Percentiles rank a stretch among this genome's conserved stretches.
Evolutionary conservation across 345 rosid species (phyloP).

Genomic region (Aquilaria yunnanensis): DNA sequence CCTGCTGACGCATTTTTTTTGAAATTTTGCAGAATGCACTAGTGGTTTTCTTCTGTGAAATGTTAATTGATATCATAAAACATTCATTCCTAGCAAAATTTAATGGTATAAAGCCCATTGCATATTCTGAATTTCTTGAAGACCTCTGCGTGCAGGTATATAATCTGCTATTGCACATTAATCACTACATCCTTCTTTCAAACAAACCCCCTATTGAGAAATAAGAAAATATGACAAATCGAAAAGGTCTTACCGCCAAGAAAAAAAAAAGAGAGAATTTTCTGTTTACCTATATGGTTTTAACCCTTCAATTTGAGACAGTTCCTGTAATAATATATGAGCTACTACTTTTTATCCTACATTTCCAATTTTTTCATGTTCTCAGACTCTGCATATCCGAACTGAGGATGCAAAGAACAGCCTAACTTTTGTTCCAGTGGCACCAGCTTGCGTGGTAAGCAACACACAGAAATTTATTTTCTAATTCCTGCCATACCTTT

Average conservation of each 20-base stretch:
- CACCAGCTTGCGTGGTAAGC: constrained; percentile 97
- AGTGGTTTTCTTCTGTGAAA: constrained; percentile 78
- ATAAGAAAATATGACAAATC: too few species aligned
- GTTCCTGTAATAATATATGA: too few species aligned
- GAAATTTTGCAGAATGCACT: constrained; percentile 71
- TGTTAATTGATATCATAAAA: constrained; percentile 81
- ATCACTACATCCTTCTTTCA: not conserved
- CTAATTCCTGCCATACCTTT: not conserved
- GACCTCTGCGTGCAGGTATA: constrained; percentile 94
- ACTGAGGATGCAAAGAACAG: constrained; percentile 53
- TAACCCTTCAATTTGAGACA: too few species aligned
- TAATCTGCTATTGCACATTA: not conserved
- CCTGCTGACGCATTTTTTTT: constrained; percentile 15
- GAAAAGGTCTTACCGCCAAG: too few species aligned
- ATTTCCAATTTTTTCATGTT: not conserved
- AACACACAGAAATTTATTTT: constrained; percentile 2
- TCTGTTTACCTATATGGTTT: too few species aligned
- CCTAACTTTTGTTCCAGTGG: constrained; percentile 86
- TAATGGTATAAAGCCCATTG: constrained; percentile 85
- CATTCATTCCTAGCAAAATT: constrained; percentile 99
- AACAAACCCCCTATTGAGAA: not conserved
- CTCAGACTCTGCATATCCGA: constrained; percentile 74
- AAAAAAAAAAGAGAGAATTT: too few species aligned
- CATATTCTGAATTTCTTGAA: constrained; percentile 94
- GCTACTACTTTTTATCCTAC: not conserved